Conservation (phyloP, 1,139 yeast genomes). For the Debaryomyces udenii region DNA sequence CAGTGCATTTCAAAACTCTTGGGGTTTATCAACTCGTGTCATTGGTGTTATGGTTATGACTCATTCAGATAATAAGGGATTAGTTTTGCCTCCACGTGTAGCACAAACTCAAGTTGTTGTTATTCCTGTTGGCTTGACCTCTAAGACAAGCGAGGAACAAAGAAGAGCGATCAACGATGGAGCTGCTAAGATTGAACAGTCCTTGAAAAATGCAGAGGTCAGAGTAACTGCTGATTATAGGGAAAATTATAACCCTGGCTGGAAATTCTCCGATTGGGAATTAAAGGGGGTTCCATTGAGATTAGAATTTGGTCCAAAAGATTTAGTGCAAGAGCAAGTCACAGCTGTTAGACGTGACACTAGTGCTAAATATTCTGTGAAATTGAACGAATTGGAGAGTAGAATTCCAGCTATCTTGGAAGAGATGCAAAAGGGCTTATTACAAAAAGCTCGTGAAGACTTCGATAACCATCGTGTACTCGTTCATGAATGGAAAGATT, state of each 20-base stretch:
- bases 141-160: conserved; percentile 77
- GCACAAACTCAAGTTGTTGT: conserved; percentile 91
- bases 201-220: conserved; percentile 58
- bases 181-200: conserved; percentile 65
- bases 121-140: conserved; percentile 93
- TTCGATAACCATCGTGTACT: conserved; percentile 81
- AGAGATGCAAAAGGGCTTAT: conserved; percentile 76
- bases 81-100: conserved; percentile 96
- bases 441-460: conserved; percentile 73
- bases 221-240: conserved; percentile 87
- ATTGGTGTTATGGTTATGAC: conserved; percentile 99
- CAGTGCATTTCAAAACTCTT: conserved; percentile 93
- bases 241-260: conserved; percentile 95
- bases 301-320: conserved; percentile 95
- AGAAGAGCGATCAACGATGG: conserved; percentile 70
- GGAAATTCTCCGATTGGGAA: conserved; percentile 98
- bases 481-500: conserved; percentile 87
- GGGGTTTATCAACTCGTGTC: conserved; percentile 98
- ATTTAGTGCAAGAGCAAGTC: conserved; percentile 76
- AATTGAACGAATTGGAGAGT: conserved; percentile 65
- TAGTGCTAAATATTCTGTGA: conserved; percentile 70
- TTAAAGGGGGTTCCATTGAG: conserved; percentile 94
- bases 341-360: conserved; percentile 93
- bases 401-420: conserved; percentile 77
- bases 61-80: conserved; percentile 97